Conservation (phyloP, 768 basidiomycete species). For the Naganishia kalamii region DNA sequence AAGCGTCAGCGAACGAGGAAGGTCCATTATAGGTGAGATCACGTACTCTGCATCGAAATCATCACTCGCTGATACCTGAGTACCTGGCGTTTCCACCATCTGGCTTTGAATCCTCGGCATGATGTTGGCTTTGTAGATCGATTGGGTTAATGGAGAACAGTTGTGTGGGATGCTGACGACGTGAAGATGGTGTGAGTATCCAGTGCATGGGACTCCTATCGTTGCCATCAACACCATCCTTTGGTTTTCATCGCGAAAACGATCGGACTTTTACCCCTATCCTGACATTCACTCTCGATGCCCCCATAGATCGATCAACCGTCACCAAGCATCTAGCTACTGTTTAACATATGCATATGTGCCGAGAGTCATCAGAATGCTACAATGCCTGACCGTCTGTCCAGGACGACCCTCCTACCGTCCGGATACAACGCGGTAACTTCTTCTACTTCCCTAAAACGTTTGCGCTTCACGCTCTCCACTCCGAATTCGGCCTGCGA, state of each 20-base stretch:
- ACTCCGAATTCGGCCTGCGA: neutral
- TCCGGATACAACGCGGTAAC: constrained; percentile 60
- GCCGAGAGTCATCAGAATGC: too few species aligned
- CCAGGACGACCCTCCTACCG: constrained; percentile 4
- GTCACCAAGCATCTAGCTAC: neutral
- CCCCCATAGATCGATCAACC: neutral
- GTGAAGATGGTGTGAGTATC: neutral
- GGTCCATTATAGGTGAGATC: neutral
- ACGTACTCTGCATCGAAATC: constrained; percentile 13
- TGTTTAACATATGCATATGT: too few species aligned
- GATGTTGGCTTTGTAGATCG: neutral
- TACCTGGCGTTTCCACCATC: neutral
- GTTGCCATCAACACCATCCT: too few species aligned
- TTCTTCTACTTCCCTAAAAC: constrained; percentile 58
- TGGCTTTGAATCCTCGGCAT: constrained; percentile 1
- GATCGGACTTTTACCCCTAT: neutral
- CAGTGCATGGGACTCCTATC: too few species aligned
- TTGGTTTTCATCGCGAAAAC: too few species aligned
- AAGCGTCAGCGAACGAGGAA: neutral
- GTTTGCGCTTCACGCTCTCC: neutral
- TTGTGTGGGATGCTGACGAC: neutral
- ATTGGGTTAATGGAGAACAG: too few species aligned
- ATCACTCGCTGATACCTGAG: constrained; percentile 3
- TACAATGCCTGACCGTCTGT: constrained; percentile 10
- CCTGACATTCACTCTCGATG: neutral